Base-by-base conservation (phyloP, 2,329 filamentous ascomycete genomes). In the Piedraia hortae region DNA sequence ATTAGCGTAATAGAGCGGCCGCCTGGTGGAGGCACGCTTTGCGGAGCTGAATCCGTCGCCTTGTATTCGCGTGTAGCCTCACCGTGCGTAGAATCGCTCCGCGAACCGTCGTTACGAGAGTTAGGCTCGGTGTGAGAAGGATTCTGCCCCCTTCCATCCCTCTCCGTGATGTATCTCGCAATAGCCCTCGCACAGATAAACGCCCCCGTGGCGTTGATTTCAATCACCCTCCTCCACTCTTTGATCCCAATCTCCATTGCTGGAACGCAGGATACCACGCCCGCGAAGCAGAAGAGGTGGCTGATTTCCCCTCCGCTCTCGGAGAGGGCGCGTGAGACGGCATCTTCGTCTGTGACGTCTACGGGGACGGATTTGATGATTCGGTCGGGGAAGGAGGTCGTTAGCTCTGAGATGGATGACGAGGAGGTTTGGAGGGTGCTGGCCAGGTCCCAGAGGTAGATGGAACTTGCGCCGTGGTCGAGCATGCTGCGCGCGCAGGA, bases 101-200 rank as follows among this genome's bases (percentile, higher is more conserved):
- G n/a, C n/a, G n/a, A n/a, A n/a, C n/a, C n/a, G n/a, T n/a, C n/a
- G n/a, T n/a, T n/a, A n/a, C n/a, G n/a, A n/a, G n/a, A n/a, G n/a
- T n/a, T n/a, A n/a, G n/a, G n/a, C n/a, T n/a, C n/a, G n/a, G n/a
- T n/a, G n/a, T n/a, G n/a, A n/a, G n/a, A n/a, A n/a, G n/a, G n/a
- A n/a, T n/a, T n/a, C n/a, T n/a, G n/a, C n/a, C n/a, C n/a, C n/a
- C n/a, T n/a, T 0, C 40, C 50, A 0, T 48, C 44, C 22, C 51
- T 37, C 7, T 40, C 24, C 7, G 57, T 49, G 55, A 70, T 66
- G n/a, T 54, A 44, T 22, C 45, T 46, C 3, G 55, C 59, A 1
- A 51, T 51, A 4, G 69, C 70, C 31, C 73, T 68, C 0, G 71
- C 68, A 31, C 62, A 64, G 9, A 77, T 47, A 34, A 74, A 80